Conservation (phyloP, 768 basidiomycete genomes). For the Suillus decipiens region DNA sequence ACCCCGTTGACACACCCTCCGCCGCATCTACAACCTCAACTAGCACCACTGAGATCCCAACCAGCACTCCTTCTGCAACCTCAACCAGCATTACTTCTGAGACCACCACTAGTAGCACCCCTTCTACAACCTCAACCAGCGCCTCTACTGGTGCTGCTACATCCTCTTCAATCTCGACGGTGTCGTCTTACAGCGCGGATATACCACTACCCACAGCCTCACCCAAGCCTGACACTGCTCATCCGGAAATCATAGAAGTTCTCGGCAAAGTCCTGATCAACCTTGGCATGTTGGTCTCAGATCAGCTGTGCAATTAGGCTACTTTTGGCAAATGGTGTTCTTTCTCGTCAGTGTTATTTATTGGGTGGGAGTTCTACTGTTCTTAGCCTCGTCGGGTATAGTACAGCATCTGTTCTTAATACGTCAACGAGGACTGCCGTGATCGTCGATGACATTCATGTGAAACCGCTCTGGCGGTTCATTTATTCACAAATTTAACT, state of each 20-base stretch:
- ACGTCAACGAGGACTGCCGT: conserved; percentile 1
- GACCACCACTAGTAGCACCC: not conserved
- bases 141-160: not conserved
- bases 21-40: not conserved
- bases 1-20: not conserved
- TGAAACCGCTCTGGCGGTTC: not conserved
- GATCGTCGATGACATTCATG: conserved; percentile 5
- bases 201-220: not conserved
- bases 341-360: not conserved
- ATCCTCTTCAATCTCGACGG: not conserved
- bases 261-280: not conserved
- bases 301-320: not conserved
- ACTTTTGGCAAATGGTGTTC: not conserved
- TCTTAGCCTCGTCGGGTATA: not conserved
- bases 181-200: not conserved
- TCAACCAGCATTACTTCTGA: not conserved
- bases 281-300: not conserved
- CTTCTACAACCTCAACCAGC: not conserved
- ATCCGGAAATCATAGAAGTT: not conserved
- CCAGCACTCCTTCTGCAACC: not conserved
- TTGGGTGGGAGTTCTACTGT: not conserved
- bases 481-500: not conserved
- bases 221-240: not conserved
- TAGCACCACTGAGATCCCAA: not conserved
- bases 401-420: not conserved